phyloP scores from a whole-genome alignment of 106 monocot species.

The Vanilla planifolia region DNA sequence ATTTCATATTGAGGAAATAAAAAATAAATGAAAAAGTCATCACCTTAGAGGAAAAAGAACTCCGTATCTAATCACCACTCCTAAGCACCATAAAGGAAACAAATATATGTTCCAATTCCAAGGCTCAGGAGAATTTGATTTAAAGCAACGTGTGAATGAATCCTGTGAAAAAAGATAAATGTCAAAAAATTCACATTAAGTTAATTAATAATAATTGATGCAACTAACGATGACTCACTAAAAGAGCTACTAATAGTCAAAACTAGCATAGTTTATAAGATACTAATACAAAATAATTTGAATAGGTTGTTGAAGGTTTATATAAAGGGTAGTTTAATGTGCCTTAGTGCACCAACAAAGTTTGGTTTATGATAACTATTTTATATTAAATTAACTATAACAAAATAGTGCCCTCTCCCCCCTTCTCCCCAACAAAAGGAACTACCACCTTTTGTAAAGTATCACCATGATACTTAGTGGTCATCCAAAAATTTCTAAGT shows the following conservation, averaged over 20 bases:
- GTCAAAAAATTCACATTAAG: neutral
- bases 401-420: no score
- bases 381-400: no score
- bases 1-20: no score
- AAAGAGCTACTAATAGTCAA: neutral
- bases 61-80: slow-evolving; percentile 81
- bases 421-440: no score
- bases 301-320: neutral
- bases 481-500: no score
- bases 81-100: slow-evolving; percentile 94
- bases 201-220: neutral
- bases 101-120: slow-evolving; percentile 98
- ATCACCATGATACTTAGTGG: no score
- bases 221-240: neutral
- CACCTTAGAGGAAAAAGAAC: slow-evolving; percentile 86
- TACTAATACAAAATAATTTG: neutral
- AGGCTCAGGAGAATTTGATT: slow-evolving; percentile 90
- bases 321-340: neutral
- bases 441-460: no score
- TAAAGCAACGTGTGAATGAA: slow-evolving; percentile 93
- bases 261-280: neutral
- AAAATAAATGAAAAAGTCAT: slow-evolving; percentile 6
- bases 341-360: no score
- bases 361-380: no score
- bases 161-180: slow-evolving; percentile 35